These are phyloP conservation scores for Nemania bipapillata DNA, from an alignment of 2,329 filamentous ascomycete genomes.

Conservation along the genomic window DNA sequence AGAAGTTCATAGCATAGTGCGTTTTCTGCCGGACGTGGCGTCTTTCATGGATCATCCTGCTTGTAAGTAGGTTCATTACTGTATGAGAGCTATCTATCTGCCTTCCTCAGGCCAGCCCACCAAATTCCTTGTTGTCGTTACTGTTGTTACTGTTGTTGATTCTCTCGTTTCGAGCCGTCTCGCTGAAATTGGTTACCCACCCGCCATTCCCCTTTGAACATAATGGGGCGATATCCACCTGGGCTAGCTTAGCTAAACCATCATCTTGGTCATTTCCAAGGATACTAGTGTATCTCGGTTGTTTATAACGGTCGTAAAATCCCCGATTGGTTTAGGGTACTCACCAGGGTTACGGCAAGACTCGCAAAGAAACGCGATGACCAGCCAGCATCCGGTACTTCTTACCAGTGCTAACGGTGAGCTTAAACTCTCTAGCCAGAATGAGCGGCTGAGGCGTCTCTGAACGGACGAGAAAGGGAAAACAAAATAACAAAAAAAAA, in stretches of 20 bases:
- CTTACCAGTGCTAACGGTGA: not conserved
- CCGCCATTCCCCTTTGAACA: slow-evolving; percentile 20
- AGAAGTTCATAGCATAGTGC: not conserved
- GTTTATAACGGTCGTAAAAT: slow-evolving; percentile 32
- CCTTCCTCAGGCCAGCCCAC: not conserved
- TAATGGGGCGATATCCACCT: slow-evolving; percentile 27
- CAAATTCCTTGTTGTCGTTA: not conserved
- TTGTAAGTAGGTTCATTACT: not conserved
- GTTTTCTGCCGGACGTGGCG: not conserved
- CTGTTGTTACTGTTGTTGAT: not conserved
- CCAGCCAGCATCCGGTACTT: not conserved
- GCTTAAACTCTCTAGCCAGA: not conserved
- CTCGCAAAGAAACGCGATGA: not conserved
- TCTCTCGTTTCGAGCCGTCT: slow-evolving; percentile 12
- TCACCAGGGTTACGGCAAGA: slow-evolving; percentile 12
- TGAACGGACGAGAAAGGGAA: too few relatives aligned
- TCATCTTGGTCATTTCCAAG: slow-evolving; percentile 24
- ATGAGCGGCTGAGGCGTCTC: slow-evolving; percentile 11
- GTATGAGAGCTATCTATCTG: not conserved
- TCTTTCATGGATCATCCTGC: not conserved
- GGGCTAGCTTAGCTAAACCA: not conserved
- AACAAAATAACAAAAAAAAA: too few relatives aligned
- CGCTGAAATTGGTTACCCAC: slow-evolving; percentile 33
- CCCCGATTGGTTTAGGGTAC: slow-evolving; percentile 35
- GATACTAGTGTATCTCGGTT: slow-evolving; percentile 19